Conservation (phyloP, 495 filamentous ascomycete genomes). For the Aeminium ludgeri region DNA sequence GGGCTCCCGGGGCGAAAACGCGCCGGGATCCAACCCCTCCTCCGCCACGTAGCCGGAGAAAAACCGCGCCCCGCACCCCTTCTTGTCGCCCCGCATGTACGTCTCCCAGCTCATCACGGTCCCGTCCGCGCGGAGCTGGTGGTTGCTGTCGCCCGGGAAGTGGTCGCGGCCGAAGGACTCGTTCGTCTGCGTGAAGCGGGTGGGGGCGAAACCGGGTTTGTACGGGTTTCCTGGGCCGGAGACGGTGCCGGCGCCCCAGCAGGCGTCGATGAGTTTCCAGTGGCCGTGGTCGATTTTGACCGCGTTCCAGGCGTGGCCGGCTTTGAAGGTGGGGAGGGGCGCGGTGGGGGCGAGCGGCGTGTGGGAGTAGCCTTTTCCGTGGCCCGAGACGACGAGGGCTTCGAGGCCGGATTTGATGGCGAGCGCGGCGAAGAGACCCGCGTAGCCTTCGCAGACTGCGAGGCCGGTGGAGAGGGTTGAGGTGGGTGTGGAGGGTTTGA, state of each 20-base stretch:
- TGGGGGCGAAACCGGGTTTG: constrained; percentile 46
- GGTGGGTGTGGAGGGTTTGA: constrained; percentile 49
- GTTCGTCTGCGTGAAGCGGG: constrained; percentile 63
- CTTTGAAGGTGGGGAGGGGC: constrained; percentile 38
- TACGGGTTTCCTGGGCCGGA: constrained; percentile 38
- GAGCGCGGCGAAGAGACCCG: constrained; percentile 59
- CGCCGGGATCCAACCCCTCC: constrained; percentile 46
- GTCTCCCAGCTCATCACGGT: constrained; percentile 52
- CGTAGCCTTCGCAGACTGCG: constrained; percentile 86
- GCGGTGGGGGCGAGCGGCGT: constrained; percentile 35
- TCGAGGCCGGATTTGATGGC: constrained; percentile 61
- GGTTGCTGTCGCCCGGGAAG: constrained; percentile 48
- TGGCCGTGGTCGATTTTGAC: constrained; percentile 66
- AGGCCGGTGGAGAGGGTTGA: constrained; percentile 54
- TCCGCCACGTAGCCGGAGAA: constrained; percentile 36
- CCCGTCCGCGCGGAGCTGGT: constrained; percentile 54
- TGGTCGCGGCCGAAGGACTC: constrained; percentile 65
- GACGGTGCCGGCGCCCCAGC: constrained; percentile 74
- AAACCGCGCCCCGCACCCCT: constrained; percentile 29
- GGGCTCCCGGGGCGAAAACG: constrained; percentile 42
- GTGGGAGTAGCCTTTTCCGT: constrained; percentile 78
- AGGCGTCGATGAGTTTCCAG: constrained; percentile 85
- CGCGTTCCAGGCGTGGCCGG: constrained; percentile 81
- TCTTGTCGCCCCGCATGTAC: constrained; percentile 44
- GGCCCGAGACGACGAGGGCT: constrained; percentile 49